phyloP scores from a whole-genome alignment of 2,329 filamentous ascomycete genomes.

The Pseudopithomyces chartarum region DNA sequence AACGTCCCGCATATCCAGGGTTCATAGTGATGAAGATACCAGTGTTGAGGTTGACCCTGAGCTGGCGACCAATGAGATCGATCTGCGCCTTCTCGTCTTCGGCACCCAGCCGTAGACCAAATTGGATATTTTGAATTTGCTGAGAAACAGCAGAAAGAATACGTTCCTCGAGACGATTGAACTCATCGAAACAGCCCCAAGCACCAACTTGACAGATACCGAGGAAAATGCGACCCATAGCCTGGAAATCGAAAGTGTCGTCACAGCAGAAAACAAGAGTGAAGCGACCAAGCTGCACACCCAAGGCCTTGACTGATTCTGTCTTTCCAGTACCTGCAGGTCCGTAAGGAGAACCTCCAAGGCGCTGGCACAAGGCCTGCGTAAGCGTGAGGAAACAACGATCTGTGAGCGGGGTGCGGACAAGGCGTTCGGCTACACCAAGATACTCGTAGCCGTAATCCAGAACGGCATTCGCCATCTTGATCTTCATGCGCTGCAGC shows the following conservation, averaged over 20 bases:
- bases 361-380: slow-evolving; percentile 89
- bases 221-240: slow-evolving; percentile 98
- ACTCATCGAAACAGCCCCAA: slow-evolving; percentile 99
- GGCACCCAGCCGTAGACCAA: slow-evolving; percentile 84
- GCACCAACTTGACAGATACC: slow-evolving; percentile 99
- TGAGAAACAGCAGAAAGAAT: slow-evolving; percentile 98
- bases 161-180: slow-evolving; percentile 97
- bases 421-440: slow-evolving; percentile 92
- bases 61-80: slow-evolving; percentile 88
- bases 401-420: slow-evolving; percentile 95
- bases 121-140: slow-evolving; percentile 98
- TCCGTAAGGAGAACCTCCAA: slow-evolving; percentile 96
- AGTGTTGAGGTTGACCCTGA: slow-evolving; percentile 88
- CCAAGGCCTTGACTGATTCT: slow-evolving; percentile 96
- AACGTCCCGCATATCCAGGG: slow-evolving; percentile 96
- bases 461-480: slow-evolving; percentile 95
- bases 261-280: slow-evolving; percentile 99
- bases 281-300: slow-evolving; percentile 94
- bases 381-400: slow-evolving; percentile 98
- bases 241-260: slow-evolving; percentile 99
- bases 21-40: slow-evolving; percentile 99
- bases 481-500: slow-evolving; percentile 81
- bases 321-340: slow-evolving; percentile 98
- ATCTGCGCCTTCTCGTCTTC: slow-evolving; percentile 87
- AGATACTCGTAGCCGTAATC: slow-evolving; percentile 98